Evolutionary conservation across 176 grass and related monocot species (phyloP), one percentile per base, ranked within the genome.

Genomic region (Eremochloa ophiuroides): DNA sequence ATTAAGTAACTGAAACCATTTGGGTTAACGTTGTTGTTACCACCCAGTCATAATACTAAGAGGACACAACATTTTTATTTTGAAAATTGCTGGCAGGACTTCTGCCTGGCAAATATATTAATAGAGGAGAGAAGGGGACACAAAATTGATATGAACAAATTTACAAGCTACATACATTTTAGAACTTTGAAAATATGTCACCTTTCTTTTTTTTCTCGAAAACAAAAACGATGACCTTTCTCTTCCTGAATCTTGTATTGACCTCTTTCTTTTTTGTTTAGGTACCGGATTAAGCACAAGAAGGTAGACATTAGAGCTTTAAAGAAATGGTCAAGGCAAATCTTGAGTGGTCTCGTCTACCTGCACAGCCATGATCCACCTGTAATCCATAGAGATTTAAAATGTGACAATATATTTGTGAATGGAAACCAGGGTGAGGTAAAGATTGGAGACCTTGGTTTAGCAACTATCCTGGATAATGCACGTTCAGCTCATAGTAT

Each of bases 261-360:
- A 38, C 43, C 30, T 35, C 25, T 17, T 33, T 71, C 4, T 30
- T 69, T 68, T 80, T 46, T 39, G 48, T 71, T 68, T 77, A 94
- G 92, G 89, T 94, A 94, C 69, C 89, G 88, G 30, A 94, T 91
- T 74, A 94, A 91, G 53, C 89, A 94, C 66, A 91, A 82, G 80
- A 88, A 91, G 79, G 88, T 91, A 70, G 89, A 94, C 58, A 65
- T 87, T 84, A 94, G 86, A 85, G 92, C 92, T 64, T 71, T 94
- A 72, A 94, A 94, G 81, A 91, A 94, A 74, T 94, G 92, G 92
- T 94, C 92, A 59, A 89, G 84, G 44, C 92, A 94, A 79, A 94
- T 94, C 46, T 87, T 94, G 77, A 89, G 86, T 66, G 92, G 92
- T 75, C 86, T 94, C 79, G 59, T 87, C 51, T 94, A 94, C 73